phyloP scores from a whole-genome alignment of 2,329 filamentous ascomycete species.

The Pyrenochaeta sp. region DNA sequence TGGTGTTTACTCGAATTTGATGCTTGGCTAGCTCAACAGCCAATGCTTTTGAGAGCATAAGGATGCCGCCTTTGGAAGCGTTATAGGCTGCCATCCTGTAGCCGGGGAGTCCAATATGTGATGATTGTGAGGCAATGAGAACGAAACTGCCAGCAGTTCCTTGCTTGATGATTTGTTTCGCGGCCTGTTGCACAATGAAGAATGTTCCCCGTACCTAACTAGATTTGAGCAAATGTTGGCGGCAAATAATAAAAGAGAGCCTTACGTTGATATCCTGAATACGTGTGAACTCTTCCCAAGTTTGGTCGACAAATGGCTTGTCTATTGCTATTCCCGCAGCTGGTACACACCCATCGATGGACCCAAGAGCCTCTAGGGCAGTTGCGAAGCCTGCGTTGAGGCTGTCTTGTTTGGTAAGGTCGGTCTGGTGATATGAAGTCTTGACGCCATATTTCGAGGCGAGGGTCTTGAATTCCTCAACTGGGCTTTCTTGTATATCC shows the following conservation, averaged over 20 bases:
- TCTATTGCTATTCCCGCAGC: slow-evolving; percentile 53
- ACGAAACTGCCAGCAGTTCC: slow-evolving; percentile 51
- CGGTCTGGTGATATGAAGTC: slow-evolving; percentile 20
- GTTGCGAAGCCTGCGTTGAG: slow-evolving; percentile 19
- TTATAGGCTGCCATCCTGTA: slow-evolving; percentile 54
- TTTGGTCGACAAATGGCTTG: slow-evolving; percentile 55
- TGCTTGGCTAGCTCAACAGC: slow-evolving; percentile 42
- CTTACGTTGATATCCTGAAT: slow-evolving; percentile 55
- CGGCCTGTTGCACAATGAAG: slow-evolving; percentile 50
- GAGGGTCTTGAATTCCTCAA: slow-evolving; percentile 13
- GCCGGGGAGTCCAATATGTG: slow-evolving; percentile 47
- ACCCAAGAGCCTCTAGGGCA: slow-evolving; percentile 17
- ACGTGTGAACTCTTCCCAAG: slow-evolving; percentile 52
- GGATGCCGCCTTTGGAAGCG: slow-evolving; percentile 53
- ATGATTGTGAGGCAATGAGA: slow-evolving; percentile 49
- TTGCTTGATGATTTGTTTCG: slow-evolving; percentile 53
- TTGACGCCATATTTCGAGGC: slow-evolving; percentile 17
- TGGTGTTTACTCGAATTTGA: slow-evolving; percentile 41
- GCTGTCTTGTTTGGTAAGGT: slow-evolving; percentile 22
- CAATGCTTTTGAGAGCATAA: slow-evolving; percentile 51
- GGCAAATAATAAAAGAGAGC: not conserved
- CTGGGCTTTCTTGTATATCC: slow-evolving; percentile 18
- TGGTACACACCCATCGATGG: slow-evolving; percentile 26
- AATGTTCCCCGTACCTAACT: slow-evolving; percentile 53
- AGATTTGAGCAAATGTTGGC: not conserved